Evolutionary conservation across 2,329 filamentous ascomycete genomes (phyloP), one percentile per base, ranked within the genome.

Genomic region (Xylaria multiplex): DNA sequence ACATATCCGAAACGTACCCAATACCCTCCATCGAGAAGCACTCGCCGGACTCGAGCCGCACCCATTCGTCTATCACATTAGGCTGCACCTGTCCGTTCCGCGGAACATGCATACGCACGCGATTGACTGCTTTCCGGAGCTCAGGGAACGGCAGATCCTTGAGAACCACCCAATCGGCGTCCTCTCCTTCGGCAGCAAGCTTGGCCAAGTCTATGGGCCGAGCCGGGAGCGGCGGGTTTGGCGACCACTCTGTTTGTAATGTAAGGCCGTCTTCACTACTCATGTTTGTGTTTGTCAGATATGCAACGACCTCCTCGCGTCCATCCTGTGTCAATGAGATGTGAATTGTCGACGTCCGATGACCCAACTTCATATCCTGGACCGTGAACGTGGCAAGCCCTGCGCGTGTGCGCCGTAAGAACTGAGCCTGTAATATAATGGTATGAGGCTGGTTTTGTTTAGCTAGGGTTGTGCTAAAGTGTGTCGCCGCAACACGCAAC

Each of bases 201-300:
- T 50, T 59, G 1, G 67, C 42, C 24, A 76, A 71, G 61, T 76
- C 70, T 2, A 49, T 54, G 13, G 76, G 73, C 6, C 71, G 69
- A 2, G 78, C 74, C 24, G 75, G 64, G 5, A 78, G 79, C 27
- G 74, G 64, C 9, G 80, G 79, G 24, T 74, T 58, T 6, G 88
- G 78, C 5, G 78, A 75, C 79, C 87, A 91, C 19, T 79, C 76
- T 0, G 88, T 90, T 16, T 79, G 57, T 24, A 77, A 59, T 7
- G 75, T 69, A 84, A 86, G 7, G 8, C 90, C 90, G 3, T 80
- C 76, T 74, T 92, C 90, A 1, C 81, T 81, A 2, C 78, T 71
- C 50, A 91, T 82, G 68, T 92, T 89, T 24, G 84, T 84, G 68
- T 91, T 85, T 6, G 88, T 91, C 67, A 90, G 82, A 75, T 91